Evolutionary conservation across 805 yeast species (phyloP).

Genomic region (Debaryomyces maramus): DNA sequence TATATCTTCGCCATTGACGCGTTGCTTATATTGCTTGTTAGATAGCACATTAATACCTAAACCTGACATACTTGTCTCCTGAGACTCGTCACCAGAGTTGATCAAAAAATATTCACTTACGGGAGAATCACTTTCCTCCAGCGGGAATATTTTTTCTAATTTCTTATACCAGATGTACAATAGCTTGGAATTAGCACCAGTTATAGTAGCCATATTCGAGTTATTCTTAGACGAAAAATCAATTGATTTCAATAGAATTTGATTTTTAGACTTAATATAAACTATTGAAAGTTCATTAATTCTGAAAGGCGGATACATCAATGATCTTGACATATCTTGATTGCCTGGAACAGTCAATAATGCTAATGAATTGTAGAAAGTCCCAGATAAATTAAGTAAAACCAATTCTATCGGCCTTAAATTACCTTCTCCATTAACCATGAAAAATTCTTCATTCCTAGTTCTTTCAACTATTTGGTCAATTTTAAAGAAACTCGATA

Average conservation of each 20-base stretch:
- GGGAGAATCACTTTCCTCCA: constrained; percentile 24
- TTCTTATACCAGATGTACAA: constrained; percentile 32
- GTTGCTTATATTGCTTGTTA: constrained; percentile 2
- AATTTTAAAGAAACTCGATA: constrained; percentile 39
- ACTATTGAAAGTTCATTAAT: constrained; percentile 34
- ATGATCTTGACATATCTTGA: constrained; percentile 23
- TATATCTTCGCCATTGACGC: too few relatives aligned
- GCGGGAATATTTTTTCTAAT: constrained; percentile 35
- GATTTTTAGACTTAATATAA: constrained; percentile 8
- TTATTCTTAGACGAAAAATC: constrained; percentile 17
- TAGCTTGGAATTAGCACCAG: constrained; percentile 14
- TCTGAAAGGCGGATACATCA: constrained; percentile 44
- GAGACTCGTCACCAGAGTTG: constrained; percentile 12
- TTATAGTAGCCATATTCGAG: constrained; percentile 12
- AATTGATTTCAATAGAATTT: constrained; percentile 15
- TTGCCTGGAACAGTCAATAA: constrained; percentile 25
- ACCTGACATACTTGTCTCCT: constrained; percentile 25
- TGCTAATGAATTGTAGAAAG: constrained; percentile 38
- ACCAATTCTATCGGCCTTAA: constrained; percentile 29
- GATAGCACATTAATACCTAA: constrained; percentile 33
- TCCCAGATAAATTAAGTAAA: constrained; percentile 30
- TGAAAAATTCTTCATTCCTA: constrained; percentile 18
- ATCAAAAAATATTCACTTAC: constrained; percentile 20
- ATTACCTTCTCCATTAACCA: constrained; percentile 11
- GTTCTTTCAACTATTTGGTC: constrained; percentile 39